Conservation (phyloP, 2,329 filamentous ascomycete genomes). For the Akanthomyces muscarius region DNA sequence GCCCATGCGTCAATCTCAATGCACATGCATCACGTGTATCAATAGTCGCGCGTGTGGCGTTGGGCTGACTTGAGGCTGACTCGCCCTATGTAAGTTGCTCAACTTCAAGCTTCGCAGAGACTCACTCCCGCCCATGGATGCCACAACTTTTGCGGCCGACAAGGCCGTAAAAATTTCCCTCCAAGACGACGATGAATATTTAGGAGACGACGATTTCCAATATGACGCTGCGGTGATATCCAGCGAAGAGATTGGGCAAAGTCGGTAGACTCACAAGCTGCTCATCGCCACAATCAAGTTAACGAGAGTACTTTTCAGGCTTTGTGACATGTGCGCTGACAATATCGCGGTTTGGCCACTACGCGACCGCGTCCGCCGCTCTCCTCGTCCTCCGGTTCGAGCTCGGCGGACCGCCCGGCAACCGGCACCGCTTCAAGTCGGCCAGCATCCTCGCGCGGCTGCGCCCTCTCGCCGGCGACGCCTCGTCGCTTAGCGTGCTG, state of each 20-base stretch:
- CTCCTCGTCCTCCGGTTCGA: slow-evolving; percentile 8
- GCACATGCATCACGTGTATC: slow-evolving; percentile 2
- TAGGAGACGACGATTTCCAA: slow-evolving; percentile 4
- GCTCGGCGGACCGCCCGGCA: slow-evolving; percentile 6
- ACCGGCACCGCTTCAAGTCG: slow-evolving; percentile 11
- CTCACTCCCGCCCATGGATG: background rate
- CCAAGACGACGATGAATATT: background rate
- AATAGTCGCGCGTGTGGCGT: background rate
- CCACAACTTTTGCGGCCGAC: background rate
- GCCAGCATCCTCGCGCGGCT: slow-evolving; percentile 9
- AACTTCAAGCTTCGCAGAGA: background rate
- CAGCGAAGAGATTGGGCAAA: slow-evolving; percentile 12
- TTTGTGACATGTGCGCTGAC: slow-evolving; percentile 1
- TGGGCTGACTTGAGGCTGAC: slow-evolving; percentile 1
- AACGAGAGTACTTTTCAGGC: background rate
- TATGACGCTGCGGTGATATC: slow-evolving; percentile 11
- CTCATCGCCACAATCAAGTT: background rate
- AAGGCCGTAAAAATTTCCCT: background rate
- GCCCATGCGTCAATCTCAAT: background rate
- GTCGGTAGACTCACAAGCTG: background rate
- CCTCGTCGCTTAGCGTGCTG: slow-evolving; percentile 1
- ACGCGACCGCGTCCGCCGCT: slow-evolving; percentile 5
- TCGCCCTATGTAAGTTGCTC: background rate
- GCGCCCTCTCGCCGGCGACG: background rate
- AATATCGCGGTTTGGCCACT: background rate